Evolutionary conservation across 208 protist species (phyloP).

Genomic region (Trypanosoma cruzi): DNA sequence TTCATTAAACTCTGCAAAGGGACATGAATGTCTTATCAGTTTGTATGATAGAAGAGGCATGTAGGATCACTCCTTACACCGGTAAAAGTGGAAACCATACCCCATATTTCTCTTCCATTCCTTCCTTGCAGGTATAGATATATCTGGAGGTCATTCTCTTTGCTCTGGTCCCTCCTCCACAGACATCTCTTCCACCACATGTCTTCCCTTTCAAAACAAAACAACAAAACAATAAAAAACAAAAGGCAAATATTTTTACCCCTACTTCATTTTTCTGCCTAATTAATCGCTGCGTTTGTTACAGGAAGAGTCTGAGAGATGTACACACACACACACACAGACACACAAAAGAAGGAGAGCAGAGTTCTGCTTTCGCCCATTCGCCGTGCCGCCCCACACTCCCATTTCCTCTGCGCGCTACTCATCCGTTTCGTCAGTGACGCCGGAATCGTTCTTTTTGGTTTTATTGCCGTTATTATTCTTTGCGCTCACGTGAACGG

Average conservation of each 20-base stretch:
- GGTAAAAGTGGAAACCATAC: no score
- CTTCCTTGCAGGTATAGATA: no score
- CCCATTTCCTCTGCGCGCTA: constrained; percentile 4
- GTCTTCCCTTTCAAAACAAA: background rate
- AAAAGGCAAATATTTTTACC: no score
- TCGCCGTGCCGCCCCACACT: background rate
- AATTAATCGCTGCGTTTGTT: no score
- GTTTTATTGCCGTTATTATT: background rate
- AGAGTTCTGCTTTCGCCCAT: background rate
- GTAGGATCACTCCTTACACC: no score
- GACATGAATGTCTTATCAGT: no score
- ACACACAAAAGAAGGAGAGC: background rate
- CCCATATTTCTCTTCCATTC: no score
- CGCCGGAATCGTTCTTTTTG: background rate
- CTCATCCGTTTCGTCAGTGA: background rate
- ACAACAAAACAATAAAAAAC: background rate
- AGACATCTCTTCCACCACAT: background rate
- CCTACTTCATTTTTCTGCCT: no score
- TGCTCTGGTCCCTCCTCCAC: no score
- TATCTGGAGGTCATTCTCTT: no score
- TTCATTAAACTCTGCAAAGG: no score
- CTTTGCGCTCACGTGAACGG: background rate
- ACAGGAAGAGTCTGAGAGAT: background rate
- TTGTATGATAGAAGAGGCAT: no score
- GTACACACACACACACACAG: constrained; percentile 5